Evolutionary conservation across 371 early-diverging fungal genomes (phyloP).

Genomic region (Actinomortierella ambigua): DNA sequence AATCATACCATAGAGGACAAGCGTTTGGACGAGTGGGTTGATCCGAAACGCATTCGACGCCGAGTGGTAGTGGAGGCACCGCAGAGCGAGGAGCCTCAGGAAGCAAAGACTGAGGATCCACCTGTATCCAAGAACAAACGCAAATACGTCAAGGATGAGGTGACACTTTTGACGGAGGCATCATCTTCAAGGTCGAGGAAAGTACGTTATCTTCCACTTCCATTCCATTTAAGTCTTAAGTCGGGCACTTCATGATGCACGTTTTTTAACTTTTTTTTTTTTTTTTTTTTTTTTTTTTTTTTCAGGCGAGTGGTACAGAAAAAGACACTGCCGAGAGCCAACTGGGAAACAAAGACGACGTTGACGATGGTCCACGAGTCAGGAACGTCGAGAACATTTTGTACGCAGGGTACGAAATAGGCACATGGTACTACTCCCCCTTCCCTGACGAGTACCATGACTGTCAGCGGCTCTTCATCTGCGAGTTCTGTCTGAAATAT

Average conservation of each 20-base stretch:
- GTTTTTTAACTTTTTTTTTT: no score
- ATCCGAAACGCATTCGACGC: constrained; percentile 9
- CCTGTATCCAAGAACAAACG: constrained; percentile 9
- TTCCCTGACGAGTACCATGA: constrained; percentile 86
- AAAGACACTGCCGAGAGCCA: no score
- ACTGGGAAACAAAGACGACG: constrained; percentile 7
- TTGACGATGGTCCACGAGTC: constrained; percentile 27
- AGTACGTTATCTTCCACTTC: background rate
- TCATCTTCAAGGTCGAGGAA: constrained; percentile 11
- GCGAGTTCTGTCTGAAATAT: constrained; percentile 88
- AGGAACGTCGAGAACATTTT: constrained; percentile 61
- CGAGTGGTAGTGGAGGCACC: constrained; percentile 4
- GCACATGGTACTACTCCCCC: constrained; percentile 94
- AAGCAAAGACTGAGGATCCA: background rate
- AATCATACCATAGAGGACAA: constrained; percentile 25
- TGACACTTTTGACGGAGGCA: constrained; percentile 8
- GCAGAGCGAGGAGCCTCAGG: background rate
- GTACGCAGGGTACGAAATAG: constrained; percentile 73
- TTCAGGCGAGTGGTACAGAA: no score
- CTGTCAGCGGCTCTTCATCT: constrained; percentile 79
- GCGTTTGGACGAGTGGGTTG: constrained; percentile 42
- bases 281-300: no score
- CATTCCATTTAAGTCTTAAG: background rate
- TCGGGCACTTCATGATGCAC: no score
- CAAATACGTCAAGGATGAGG: constrained; percentile 24